Conservation (phyloP, 1,284 basidiomycete genomes). For the Somion occarium region DNA sequence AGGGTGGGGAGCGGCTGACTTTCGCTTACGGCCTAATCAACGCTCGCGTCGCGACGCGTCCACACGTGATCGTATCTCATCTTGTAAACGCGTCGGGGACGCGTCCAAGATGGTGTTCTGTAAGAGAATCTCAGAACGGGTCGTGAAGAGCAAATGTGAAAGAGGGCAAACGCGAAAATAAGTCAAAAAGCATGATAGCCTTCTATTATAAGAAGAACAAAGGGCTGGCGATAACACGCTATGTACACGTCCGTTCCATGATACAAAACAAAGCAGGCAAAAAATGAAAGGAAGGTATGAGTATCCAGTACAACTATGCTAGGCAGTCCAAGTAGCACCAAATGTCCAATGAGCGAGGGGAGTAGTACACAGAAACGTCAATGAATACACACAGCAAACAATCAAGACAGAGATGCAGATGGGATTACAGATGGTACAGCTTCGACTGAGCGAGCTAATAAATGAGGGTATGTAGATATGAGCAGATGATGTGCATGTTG, state of each 20-base stretch:
- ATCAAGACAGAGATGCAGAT: neutral
- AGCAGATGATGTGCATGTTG: neutral
- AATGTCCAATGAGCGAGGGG: neutral
- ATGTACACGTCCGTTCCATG: neutral
- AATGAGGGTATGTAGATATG: neutral
- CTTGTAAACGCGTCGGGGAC: neutral
- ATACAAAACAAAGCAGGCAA: neutral
- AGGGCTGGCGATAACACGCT: neutral
- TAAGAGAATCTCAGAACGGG: neutral
- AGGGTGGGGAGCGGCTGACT: constrained; percentile 11
- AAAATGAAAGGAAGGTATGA: neutral
- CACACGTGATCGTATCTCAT: constrained; percentile 26
- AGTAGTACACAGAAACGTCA: neutral
- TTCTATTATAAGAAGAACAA: neutral
- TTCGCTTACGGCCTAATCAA: constrained; percentile 9
- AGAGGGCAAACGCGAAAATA: too few species aligned
- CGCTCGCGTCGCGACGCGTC: constrained; percentile 30
- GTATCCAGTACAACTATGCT: neutral
- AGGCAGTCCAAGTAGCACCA: neutral
- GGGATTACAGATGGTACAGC: neutral
- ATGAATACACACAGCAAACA: neutral
- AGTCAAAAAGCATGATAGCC: neutral
- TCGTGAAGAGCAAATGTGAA: too few species aligned
- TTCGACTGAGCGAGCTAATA: neutral
- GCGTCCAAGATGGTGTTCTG: neutral